Base-by-base conservation (phyloP, 1,284 basidiomycete genomes). In the Tilletia caries region DNA sequence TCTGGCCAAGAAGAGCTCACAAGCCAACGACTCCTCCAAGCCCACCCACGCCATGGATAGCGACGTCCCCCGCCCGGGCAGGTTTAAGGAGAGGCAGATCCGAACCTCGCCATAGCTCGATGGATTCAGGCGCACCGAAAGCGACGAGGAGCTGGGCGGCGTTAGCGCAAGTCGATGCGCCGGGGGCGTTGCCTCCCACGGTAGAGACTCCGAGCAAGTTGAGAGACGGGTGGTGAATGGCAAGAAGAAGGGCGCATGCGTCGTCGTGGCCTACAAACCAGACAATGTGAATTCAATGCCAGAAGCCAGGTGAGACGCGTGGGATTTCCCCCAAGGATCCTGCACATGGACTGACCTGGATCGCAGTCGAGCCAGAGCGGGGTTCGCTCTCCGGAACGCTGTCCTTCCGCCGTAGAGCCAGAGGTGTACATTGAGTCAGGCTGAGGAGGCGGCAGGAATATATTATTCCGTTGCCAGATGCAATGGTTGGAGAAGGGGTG, bases 321-420 rank as follows among this genome's bases (percentile, higher is more conserved):
- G 48, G 20, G 43, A 44, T 44, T 10, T 10, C 43, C 43, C 43
- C 10, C 48, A 50, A 32, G 54, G 12, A 60, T 41, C 25, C 54
- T 27, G 54, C 15, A 18, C 29, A 8, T 8, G 27, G 8, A 60
- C 54, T 18, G 5, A 60, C 54, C 54, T 5, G 78, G 76, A 58
- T 79, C 78, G 65, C 75, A 76, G 68, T 79, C 78, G 33, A 79
- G 73, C 78, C 76, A 78, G 25, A 78, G 18, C 34, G 76, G 54
- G 54, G 27, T 60, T 4, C 54, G 23, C 48, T 41, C 10, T 15
- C 15, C 10, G 2, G 37, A 41, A 10, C 15, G 37, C 37, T 41
- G 37, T 2, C 8, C 37, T 10, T 41, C 37, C 37, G 15, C 1
- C 37, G 15, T 41, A 10, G 37, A 6, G 37, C 37, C 15, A 41